Percentiles rank a stretch among this genome's conserved stretches.
Conservation (phyloP, 2,329 filamentous ascomycete species). For the Alternaria infectoria region DNA sequence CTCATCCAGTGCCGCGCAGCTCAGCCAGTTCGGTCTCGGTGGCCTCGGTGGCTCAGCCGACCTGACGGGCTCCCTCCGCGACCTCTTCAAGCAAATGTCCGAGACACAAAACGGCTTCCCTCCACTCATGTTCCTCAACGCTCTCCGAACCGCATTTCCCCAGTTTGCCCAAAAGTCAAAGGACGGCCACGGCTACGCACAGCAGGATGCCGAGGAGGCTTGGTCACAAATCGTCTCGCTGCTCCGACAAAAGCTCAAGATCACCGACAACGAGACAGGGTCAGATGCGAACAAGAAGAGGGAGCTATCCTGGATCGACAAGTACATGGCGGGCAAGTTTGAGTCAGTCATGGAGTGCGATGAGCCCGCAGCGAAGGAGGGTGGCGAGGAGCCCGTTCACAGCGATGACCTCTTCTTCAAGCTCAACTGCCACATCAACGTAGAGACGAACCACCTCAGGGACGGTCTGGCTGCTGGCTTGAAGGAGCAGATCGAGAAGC, state of each 20-base stretch:
- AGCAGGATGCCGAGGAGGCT: slow-evolving; percentile 97
- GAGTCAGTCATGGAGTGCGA: slow-evolving; percentile 81
- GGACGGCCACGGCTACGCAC: slow-evolving; percentile 84
- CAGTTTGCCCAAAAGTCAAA: slow-evolving; percentile 92
- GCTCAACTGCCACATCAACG: slow-evolving; percentile 93
- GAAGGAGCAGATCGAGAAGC: slow-evolving; percentile 90
- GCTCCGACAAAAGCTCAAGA: slow-evolving; percentile 76
- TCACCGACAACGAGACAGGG: slow-evolving; percentile 58
- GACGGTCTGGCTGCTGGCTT: slow-evolving; percentile 86
- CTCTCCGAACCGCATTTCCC: slow-evolving; percentile 79
- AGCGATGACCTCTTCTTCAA: slow-evolving; percentile 83
- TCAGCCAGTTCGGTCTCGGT: slow-evolving; percentile 62
- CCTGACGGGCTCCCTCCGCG: slow-evolving; percentile 76
- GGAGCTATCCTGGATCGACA: slow-evolving; percentile 80
- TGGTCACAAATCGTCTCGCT: slow-evolving; percentile 95
- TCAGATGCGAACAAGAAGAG: slow-evolving; percentile 42
- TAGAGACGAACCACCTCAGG: slow-evolving; percentile 83
- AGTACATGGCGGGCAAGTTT: slow-evolving; percentile 86
- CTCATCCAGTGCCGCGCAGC: slow-evolving; percentile 40
- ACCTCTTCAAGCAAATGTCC: slow-evolving; percentile 87
- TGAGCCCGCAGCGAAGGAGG: slow-evolving; percentile 76
- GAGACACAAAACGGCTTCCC: slow-evolving; percentile 87
- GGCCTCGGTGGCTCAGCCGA: slow-evolving; percentile 69
- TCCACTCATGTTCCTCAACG: slow-evolving; percentile 80
- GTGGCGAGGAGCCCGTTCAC: slow-evolving; percentile 71